Evolutionary conservation across 108 stramenopile genomes (phyloP).

Genomic region (Nannochloropsis gaditana): DNA sequence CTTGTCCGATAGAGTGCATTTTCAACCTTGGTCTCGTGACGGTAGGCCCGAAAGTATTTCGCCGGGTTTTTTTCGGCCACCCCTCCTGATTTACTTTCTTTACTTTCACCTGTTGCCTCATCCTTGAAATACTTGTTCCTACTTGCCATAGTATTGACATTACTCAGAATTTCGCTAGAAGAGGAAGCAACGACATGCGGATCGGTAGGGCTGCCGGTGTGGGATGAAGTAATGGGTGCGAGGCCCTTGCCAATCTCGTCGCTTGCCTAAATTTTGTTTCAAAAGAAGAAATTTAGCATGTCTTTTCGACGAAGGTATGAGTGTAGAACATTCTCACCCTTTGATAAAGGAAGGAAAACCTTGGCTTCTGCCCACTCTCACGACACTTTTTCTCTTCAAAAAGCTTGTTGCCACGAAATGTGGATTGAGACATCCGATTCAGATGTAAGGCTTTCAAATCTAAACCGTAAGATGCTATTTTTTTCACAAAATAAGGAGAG

Average conservation of each 20-base stretch:
- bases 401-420: background rate
- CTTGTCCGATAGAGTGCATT: background rate
- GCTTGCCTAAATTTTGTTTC: background rate
- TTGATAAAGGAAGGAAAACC: background rate
- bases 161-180: no score
- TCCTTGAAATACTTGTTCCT: no score
- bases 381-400: no score
- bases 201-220: background rate
- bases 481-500: no score
- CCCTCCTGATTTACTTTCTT: no score
- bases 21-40: background rate
- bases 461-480: background rate
- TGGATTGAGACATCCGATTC: background rate
- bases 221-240: background rate
- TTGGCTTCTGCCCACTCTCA: background rate
- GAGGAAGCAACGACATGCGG: no score
- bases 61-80: background rate
- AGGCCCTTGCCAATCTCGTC: slow-evolving; percentile 9
- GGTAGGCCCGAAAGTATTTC: background rate
- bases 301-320: background rate
- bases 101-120: no score
- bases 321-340: background rate
- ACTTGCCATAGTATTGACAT: no score
- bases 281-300: background rate
- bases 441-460: background rate